These are phyloP conservation scores for Aureobasidium sp. DNA, from an alignment of 2,329 filamentous ascomycete genomes.

Conservation along the genomic window DNA sequence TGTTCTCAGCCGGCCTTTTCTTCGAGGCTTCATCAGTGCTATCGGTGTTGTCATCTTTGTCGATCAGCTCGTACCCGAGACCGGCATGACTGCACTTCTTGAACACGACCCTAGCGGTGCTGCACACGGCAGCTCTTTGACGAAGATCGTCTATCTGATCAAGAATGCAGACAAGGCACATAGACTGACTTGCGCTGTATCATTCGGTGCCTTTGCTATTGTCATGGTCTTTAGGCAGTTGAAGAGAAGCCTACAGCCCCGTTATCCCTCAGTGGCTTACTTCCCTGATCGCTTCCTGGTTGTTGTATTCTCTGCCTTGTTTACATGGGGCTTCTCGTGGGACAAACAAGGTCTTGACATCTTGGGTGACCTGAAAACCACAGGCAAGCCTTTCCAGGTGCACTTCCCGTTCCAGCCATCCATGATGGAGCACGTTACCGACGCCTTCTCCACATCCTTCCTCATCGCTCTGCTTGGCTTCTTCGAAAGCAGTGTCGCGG, in stretches of 20 bases:
- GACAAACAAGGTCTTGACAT: slow-evolving; percentile 73
- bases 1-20: slow-evolving; percentile 83
- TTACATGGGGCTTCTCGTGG: slow-evolving; percentile 73
- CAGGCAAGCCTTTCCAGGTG: slow-evolving; percentile 67
- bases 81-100: slow-evolving; percentile 65
- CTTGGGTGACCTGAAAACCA: slow-evolving; percentile 72
- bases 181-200: slow-evolving; percentile 66
- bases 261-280: slow-evolving; percentile 75
- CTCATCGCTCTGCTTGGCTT: slow-evolving; percentile 94
- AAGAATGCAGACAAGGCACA: slow-evolving; percentile 61
- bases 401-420: slow-evolving; percentile 75
- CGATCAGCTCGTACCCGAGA: slow-evolving; percentile 86
- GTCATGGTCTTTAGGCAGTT: slow-evolving; percentile 77
- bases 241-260: slow-evolving; percentile 72
- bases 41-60: slow-evolving; percentile 95
- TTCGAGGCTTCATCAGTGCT: slow-evolving; percentile 92
- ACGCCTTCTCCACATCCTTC: slow-evolving; percentile 85
- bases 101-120: slow-evolving; percentile 51
- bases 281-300: slow-evolving; percentile 87
- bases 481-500: slow-evolving; percentile 94
- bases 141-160: slow-evolving; percentile 77
- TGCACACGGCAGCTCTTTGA: slow-evolving; percentile 75
- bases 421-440: slow-evolving; percentile 74
- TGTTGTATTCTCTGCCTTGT: slow-evolving; percentile 73
- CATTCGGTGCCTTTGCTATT: slow-evolving; percentile 70